Percentiles rank a stretch among this genome's conserved stretches.
Evolutionary conservation across 352 stramenopile species (phyloP).

Genomic region (Plasmopara viticola): DNA sequence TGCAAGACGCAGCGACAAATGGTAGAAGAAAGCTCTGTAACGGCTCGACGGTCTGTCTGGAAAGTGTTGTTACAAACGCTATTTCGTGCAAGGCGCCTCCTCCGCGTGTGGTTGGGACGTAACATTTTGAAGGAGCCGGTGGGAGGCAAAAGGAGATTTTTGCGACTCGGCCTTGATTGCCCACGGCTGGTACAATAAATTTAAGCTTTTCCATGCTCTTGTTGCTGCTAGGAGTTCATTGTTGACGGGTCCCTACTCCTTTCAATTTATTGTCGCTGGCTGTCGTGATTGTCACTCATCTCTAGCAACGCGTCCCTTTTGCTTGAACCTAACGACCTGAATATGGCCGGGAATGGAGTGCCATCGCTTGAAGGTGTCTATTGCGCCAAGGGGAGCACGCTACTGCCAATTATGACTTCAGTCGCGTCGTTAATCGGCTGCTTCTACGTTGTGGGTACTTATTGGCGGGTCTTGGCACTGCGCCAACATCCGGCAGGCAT

Average conservation of each 20-base stretch:
- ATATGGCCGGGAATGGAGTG: conserved; percentile 13
- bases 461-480: conserved; percentile 55
- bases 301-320: not conserved
- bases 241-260: conserved; percentile 20
- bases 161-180: conserved; percentile 7
- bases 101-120: conserved; percentile 3
- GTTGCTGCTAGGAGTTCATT: not conserved
- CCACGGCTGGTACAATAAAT: conserved; percentile 3
- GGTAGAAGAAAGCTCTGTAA: conserved; percentile 31
- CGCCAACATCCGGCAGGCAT: conserved; percentile 77
- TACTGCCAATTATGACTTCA: conserved; percentile 61
- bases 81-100: conserved; percentile 10
- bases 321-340: not conserved
- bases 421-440: conserved; percentile 62
- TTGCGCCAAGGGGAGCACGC: conserved; percentile 37
- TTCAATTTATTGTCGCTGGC: conserved; percentile 3
- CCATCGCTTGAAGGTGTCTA: conserved; percentile 14
- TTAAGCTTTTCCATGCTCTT: not conserved
- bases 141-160: conserved; percentile 15
- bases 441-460: conserved; percentile 73
- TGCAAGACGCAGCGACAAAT: conserved; percentile 17
- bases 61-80: conserved; percentile 16
- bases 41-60: conserved; percentile 19
- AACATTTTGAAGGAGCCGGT: conserved; percentile 25
- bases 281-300: conserved; percentile 9